Conservation (phyloP, 768 basidiomycete species). For the Lentinula sp. region DNA sequence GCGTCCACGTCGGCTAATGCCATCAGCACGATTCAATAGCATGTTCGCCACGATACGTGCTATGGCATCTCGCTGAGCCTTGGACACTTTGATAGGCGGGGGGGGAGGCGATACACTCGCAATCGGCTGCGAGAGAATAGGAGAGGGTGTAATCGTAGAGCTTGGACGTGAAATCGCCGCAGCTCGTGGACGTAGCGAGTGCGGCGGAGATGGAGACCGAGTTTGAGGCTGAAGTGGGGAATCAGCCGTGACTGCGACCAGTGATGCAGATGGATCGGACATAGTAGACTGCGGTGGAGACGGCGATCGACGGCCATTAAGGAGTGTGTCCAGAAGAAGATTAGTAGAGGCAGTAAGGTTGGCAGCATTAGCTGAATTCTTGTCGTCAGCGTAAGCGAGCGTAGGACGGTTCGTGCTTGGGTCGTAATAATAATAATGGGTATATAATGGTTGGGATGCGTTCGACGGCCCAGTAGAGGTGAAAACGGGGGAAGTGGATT, state of each 20-base stretch:
- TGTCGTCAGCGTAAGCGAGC: constrained; percentile 7
- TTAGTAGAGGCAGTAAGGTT: constrained; percentile 5
- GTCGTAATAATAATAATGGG: constrained; percentile 7
- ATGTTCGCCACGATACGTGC: constrained; percentile 5
- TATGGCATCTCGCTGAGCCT: constrained; percentile 2
- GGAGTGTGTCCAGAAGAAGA: constrained; percentile 1
- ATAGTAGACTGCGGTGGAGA: neutral
- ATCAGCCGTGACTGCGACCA: neutral
- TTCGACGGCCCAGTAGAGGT: neutral
- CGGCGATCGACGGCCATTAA: constrained; percentile 4
- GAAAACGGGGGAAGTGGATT: neutral
- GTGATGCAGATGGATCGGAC: neutral
- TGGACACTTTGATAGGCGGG: neutral
- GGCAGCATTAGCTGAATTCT: neutral
- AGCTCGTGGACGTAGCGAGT: constrained; percentile 2
- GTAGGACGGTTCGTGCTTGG: constrained; percentile 6
- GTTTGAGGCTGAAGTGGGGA: neutral
- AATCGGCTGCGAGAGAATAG: neutral
- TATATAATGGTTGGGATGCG: neutral
- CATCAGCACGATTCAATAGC: constrained; percentile 7
- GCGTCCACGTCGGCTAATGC: neutral
- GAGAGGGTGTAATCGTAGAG: neutral
- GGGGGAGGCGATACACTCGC: neutral
- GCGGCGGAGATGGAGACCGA: constrained; percentile 6
- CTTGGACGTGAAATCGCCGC: neutral